Evolutionary conservation across 371 early-diverging fungal species (phyloP).

Genomic region (Rhizopus delemar): DNA sequence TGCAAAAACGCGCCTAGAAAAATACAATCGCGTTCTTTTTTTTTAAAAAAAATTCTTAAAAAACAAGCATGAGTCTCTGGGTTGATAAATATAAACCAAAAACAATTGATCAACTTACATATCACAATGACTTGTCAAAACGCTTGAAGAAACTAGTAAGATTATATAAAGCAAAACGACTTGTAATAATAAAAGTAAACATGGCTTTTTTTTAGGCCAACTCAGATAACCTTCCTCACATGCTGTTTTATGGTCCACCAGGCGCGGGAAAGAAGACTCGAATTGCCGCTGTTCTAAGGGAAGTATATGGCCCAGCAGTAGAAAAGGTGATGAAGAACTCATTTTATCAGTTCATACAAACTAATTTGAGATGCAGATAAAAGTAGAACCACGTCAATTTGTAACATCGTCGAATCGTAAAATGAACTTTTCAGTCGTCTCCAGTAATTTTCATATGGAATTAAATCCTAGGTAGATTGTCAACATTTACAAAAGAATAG

Average conservation of each 20-base stretch:
- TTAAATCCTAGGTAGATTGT: conserved; percentile 85
- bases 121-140: conserved; percentile 73
- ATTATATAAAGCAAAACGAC: not conserved
- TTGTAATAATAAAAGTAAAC: not conserved
- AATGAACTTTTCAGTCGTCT: conserved; percentile 80
- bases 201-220: conserved; percentile 54
- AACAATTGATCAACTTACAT: conserved; percentile 83
- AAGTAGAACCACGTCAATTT: conserved; percentile 85
- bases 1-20: not conserved
- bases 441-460: conserved; percentile 92
- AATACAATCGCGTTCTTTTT: not conserved
- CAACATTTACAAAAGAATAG: not conserved
- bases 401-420: conserved; percentile 83
- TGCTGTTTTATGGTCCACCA: conserved; percentile 95
- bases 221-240: conserved; percentile 90
- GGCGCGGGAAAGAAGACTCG: conserved; percentile 99
- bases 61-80: conserved; percentile 84
- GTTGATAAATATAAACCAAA: conserved; percentile 96
- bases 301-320: conserved; percentile 91
- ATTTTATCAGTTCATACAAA: not conserved
- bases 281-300: conserved; percentile 79
- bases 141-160: conserved; percentile 80
- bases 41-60: not conserved
- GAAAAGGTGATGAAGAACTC: conserved; percentile 68
- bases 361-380: conserved; percentile 62